Evolutionary conservation across 176 grass and related monocot species (phyloP).

Genomic region (Musa troglodytarum): DNA sequence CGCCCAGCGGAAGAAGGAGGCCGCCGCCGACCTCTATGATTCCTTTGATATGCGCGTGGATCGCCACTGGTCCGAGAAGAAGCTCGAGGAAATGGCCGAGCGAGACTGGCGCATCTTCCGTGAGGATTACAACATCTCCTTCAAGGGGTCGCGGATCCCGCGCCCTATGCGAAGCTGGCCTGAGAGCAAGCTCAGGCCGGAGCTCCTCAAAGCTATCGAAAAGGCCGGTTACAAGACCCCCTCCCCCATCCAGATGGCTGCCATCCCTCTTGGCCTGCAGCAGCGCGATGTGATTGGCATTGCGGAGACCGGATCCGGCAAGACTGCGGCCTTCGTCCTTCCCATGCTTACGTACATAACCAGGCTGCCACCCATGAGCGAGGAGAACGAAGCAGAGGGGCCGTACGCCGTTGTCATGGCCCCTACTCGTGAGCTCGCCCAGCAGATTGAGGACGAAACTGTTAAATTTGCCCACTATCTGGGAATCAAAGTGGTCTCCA

Average conservation of each 20-base stretch:
- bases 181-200: conserved; percentile 72
- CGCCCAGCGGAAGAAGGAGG: conserved; percentile 52
- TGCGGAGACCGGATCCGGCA: conserved; percentile 91
- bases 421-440: conserved; percentile 90
- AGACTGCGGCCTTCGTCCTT: conserved; percentile 92
- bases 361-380: conserved; percentile 70
- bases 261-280: conserved; percentile 88
- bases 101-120: conserved; percentile 94
- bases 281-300: conserved; percentile 97
- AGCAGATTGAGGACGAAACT: conserved; percentile 97
- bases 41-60: conserved; percentile 93
- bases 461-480: conserved; percentile 93
- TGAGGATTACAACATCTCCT: conserved; percentile 93
- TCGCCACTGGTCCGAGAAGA: conserved; percentile 88
- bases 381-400: conserved; percentile 94
- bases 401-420: conserved; percentile 98
- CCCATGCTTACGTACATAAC: conserved; percentile 95
- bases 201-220: conserved; percentile 72
- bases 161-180: conserved; percentile 76
- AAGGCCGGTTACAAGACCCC: conserved; percentile 81
- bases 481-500: conserved; percentile 89
- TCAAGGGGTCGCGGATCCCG: conserved; percentile 85
- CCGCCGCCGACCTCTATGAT: conserved; percentile 70
- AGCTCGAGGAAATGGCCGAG: conserved; percentile 75
- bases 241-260: conserved; percentile 89